Conservation (phyloP, 495 filamentous ascomycete species). For the Xylaria curta region DNA sequence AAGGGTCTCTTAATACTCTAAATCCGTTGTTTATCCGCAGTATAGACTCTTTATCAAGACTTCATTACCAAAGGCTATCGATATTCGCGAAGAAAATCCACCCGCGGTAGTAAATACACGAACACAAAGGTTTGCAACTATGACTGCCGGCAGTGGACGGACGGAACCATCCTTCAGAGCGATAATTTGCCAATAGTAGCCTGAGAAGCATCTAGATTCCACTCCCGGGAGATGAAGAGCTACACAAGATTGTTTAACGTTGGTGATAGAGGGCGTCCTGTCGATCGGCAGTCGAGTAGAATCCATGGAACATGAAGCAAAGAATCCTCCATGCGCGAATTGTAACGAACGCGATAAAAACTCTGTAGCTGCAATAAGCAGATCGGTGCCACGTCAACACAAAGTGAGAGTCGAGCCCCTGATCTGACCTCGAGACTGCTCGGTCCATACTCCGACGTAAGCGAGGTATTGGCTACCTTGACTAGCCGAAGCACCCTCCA, state of each 20-base stretch:
- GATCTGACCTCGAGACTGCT: background rate
- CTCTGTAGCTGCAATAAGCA: constrained; percentile 8
- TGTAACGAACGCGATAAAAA: constrained; percentile 19
- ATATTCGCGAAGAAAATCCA: constrained; percentile 14
- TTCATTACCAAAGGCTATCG: constrained; percentile 9
- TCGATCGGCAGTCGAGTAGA: background rate
- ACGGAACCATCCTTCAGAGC: constrained; percentile 7
- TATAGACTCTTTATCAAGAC: constrained; percentile 7
- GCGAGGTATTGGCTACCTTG: background rate
- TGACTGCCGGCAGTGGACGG: constrained; percentile 1
- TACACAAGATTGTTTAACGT: constrained; percentile 3
- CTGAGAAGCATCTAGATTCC: background rate
- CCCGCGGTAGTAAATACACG: constrained; percentile 2
- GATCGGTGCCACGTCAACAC: background rate
- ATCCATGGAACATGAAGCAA: constrained; percentile 19
- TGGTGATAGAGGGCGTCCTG: constrained; percentile 27
- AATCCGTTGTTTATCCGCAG: background rate
- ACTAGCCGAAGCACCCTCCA: too few species aligned
- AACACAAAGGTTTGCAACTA: background rate
- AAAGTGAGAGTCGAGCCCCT: background rate
- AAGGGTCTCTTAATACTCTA: background rate
- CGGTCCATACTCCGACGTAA: background rate
- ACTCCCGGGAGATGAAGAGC: constrained; percentile 2
- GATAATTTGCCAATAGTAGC: background rate
- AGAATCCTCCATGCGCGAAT: constrained; percentile 25